A percentile compares a stretch with the other conserved stretches of the same genome.
phyloP scores from a whole-genome alignment of 164 flowering plant genomes.

The Taxillus chinensis region DNA sequence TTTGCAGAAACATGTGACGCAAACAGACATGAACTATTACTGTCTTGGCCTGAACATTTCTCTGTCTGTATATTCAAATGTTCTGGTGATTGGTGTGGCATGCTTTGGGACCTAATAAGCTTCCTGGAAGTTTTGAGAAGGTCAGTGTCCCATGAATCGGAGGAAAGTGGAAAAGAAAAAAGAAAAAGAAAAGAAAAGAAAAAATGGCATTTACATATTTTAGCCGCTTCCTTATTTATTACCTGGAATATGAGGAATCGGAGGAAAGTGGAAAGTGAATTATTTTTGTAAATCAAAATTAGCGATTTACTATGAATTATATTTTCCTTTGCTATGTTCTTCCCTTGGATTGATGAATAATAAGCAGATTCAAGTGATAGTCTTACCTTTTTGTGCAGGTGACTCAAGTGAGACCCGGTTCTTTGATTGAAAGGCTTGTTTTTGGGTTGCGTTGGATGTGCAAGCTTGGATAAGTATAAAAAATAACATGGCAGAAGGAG shows the following conservation, averaged over 20 bases:
- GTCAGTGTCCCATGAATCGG: not conserved
- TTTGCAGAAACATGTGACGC: conserved; percentile 1
- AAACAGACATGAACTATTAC: not conserved
- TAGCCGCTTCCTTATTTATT: no score
- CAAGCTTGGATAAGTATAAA: not conserved
- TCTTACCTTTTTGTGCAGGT: conserved; percentile 7
- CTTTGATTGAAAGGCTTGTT: not conserved
- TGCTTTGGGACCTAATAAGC: not conserved
- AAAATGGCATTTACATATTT: no score
- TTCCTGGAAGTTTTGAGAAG: not conserved
- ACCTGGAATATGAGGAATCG: no score
- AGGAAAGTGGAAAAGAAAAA: no score
- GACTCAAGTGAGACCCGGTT: conserved; percentile 3
- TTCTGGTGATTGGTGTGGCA: not conserved
- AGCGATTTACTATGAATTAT: no score
- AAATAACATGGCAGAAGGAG: conserved; percentile 29
- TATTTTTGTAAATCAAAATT: no score
- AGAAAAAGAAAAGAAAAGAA: no score
- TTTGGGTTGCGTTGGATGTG: not conserved
- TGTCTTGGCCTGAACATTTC: not conserved
- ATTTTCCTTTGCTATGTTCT: not conserved
- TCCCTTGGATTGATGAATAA: not conserved
- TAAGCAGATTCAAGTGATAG: not conserved
- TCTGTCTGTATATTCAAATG: not conserved
- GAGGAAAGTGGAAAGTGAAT: no score